Evolutionary conservation across 1,284 basidiomycete species (phyloP).

Genomic region (Ustilago xerochloae): DNA sequence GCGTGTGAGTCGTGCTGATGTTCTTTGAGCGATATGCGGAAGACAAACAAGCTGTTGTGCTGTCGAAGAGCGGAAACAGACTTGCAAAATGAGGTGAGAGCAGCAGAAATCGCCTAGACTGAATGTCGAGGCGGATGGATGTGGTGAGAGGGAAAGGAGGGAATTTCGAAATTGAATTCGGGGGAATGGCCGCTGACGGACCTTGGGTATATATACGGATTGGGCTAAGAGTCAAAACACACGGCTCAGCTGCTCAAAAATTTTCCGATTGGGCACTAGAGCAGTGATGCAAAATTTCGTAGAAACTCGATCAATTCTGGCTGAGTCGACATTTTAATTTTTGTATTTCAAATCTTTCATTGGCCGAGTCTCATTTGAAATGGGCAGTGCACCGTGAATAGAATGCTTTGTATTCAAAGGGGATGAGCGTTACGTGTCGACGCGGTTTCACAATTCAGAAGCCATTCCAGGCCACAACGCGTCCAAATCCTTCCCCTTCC

Average conservation of each 20-base stretch:
- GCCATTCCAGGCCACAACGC: neutral
- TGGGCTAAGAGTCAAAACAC: neutral
- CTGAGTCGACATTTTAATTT: constrained; percentile 22
- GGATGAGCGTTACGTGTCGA: neutral
- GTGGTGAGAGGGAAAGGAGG: constrained; percentile 48
- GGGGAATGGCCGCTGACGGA: constrained; percentile 21
- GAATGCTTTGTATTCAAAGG: constrained; percentile 4
- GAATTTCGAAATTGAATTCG: constrained; percentile 25
- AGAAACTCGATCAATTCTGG: neutral
- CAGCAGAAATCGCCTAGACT: constrained; percentile 45
- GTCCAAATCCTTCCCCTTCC: neutral
- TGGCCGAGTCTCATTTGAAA: neutral
- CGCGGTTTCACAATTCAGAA: constrained; percentile 25
- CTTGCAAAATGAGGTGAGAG: constrained; percentile 11
- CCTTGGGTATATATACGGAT: constrained; percentile 36
- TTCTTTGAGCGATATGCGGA: constrained; percentile 13
- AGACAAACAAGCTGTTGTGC: constrained; percentile 25
- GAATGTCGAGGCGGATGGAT: constrained; percentile 50
- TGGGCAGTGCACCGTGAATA: neutral
- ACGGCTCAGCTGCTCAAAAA: constrained; percentile 23
- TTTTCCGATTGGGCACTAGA: constrained; percentile 11
- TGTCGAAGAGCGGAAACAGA: constrained; percentile 13
- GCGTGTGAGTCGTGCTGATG: constrained; percentile 21
- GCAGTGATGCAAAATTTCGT: constrained; percentile 14
- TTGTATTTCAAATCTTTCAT: constrained; percentile 10